A percentile compares a stretch with the other conserved stretches of the same genome.
Conservation (phyloP, 768 basidiomycete species). For the Zangia roseola region DNA sequence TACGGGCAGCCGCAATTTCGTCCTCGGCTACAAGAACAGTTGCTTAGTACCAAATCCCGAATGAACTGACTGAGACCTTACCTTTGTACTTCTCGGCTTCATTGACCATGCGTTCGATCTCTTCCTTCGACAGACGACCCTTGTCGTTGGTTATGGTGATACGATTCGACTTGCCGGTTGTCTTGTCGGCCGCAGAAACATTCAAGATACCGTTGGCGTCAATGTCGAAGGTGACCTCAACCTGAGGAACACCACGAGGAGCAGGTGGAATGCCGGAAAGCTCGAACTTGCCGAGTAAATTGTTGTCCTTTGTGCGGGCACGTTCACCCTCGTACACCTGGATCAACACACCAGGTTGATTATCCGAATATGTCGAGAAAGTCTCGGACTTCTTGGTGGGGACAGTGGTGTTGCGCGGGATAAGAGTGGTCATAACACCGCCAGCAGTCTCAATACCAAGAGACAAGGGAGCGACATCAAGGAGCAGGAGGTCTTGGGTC, state of each 20-base stretch:
- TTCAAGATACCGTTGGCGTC: constrained; percentile 97
- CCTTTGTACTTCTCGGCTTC: constrained; percentile 94
- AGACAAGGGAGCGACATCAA: constrained; percentile 89
- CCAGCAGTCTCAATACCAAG: constrained; percentile 98
- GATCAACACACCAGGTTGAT: constrained; percentile 97
- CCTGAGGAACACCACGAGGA: constrained; percentile 95
- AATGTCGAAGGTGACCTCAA: constrained; percentile 98
- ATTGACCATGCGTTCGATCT: constrained; percentile 95
- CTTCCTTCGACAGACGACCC: constrained; percentile 94
- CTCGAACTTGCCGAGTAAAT: constrained; percentile 97
- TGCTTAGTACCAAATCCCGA: background rate
- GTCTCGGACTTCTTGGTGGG: constrained; percentile 98
- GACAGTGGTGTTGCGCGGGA: constrained; percentile 98
- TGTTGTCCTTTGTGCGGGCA: constrained; percentile 98
- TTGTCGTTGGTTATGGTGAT: constrained; percentile 97
- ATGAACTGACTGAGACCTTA: constrained; percentile 28
- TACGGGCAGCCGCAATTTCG: constrained; percentile 81
- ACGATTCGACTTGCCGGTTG: constrained; percentile 92
- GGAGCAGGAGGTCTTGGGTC: constrained; percentile 92
- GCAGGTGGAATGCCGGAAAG: constrained; percentile 95
- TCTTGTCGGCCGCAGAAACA: constrained; percentile 94
- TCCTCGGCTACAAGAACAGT: constrained; percentile 66
- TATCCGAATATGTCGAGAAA: constrained; percentile 98
- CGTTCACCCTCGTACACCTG: constrained; percentile 99
- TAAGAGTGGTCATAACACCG: constrained; percentile 98